Percentiles rank a stretch among this genome's conserved stretches.
phyloP scores from a whole-genome alignment of 345 rosid genomes.

The Rhodomyrtus tomentosa region DNA sequence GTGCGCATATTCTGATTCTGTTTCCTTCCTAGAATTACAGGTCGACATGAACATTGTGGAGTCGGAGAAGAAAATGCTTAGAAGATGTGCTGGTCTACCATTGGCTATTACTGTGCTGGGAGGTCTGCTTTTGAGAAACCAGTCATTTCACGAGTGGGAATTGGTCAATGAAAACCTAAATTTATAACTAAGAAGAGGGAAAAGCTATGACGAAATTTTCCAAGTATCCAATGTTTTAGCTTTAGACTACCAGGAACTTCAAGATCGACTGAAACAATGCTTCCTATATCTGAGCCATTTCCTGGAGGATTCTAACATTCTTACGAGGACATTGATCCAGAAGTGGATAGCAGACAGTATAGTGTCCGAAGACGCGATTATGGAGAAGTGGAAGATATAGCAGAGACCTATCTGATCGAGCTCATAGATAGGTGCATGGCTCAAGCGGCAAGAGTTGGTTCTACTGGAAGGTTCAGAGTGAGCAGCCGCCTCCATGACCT shows the following conservation, averaged over 20 bases:
- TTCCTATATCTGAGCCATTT: conserved; percentile 21
- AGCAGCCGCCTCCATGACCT: conserved; percentile 28
- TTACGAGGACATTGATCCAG: conserved; percentile 18
- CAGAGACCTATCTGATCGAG: conserved; percentile 13
- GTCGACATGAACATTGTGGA: conserved; percentile 1
- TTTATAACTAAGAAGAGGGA: conserved; percentile 2
- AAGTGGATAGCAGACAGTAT: conserved; percentile 37
- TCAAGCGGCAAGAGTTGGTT: conserved; percentile 5
- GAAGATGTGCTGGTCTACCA: conserved; percentile 24
- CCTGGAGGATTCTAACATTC: conserved; percentile 26
- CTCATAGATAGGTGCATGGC: conserved; percentile 23
- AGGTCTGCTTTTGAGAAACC: conserved; percentile 20
- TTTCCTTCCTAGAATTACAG: neutral
- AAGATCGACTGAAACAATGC: conserved; percentile 9
- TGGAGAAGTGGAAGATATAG: conserved; percentile 15
- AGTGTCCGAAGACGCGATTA: neutral
- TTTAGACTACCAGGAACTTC: conserved; percentile 18
- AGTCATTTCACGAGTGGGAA: conserved; percentile 8
- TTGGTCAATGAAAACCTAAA: conserved; percentile 7
- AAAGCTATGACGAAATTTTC: neutral
- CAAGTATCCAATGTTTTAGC: conserved; percentile 4
- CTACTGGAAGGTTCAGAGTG: conserved; percentile 16
- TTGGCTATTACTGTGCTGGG: conserved; percentile 27
- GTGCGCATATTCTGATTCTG: neutral
- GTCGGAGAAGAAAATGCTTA: conserved; percentile 20